Evolutionary conservation across 148 eudicot species (phyloP).

Genomic region (Amaranthus cruentus): DNA sequence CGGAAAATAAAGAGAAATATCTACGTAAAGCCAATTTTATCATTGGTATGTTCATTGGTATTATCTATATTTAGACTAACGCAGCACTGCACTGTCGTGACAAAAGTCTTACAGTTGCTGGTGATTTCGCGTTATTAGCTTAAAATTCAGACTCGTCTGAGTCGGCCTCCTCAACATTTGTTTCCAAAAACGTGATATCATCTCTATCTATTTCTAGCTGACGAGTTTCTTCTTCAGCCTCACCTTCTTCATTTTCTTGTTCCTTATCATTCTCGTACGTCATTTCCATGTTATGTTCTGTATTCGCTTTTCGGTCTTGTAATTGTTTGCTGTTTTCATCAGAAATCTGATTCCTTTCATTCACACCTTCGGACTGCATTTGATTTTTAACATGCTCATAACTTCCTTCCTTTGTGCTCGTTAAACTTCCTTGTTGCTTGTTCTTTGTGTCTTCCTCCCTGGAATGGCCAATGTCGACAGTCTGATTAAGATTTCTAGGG

Average conservation of each 20-base stretch:
- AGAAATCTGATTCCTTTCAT: neutral
- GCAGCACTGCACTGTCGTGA: neutral
- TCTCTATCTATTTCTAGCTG: slow-evolving; percentile 19
- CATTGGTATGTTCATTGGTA: no score
- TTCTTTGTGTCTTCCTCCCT: neutral
- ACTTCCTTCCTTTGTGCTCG: neutral
- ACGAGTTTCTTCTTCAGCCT: slow-evolving; percentile 16
- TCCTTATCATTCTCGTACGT: slow-evolving; percentile 10
- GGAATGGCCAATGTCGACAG: neutral
- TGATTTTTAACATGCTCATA: neutral
- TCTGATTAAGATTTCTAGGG: neutral
- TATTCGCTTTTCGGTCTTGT: neutral
- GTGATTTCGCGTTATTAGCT: neutral
- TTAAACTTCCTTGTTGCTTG: neutral
- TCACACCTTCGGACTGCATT: neutral
- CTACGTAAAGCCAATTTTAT: no score
- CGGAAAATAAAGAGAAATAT: no score
- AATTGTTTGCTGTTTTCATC: neutral
- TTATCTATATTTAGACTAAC: neutral
- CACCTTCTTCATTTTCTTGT: slow-evolving; percentile 11
- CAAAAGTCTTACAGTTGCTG: neutral
- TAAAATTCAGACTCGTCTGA: slow-evolving; percentile 25
- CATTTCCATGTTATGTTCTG: neutral
- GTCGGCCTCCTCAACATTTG: slow-evolving; percentile 22
- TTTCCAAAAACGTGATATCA: slow-evolving; percentile 24